phyloP scores from a whole-genome alignment of 129 eudicot species.

The Apium graveolens region DNA sequence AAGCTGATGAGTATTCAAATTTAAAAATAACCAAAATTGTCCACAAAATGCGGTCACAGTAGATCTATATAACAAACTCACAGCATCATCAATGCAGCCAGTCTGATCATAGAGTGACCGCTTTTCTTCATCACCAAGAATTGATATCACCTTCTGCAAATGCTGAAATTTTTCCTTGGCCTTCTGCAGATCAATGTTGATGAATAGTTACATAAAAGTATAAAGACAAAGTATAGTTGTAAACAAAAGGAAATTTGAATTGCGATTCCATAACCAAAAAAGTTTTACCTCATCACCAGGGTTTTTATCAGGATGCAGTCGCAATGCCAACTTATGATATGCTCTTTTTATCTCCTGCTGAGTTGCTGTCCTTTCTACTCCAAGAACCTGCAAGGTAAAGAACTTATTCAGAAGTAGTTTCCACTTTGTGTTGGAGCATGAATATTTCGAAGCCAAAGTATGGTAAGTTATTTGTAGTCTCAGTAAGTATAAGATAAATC shows the following conservation, averaged over 20 bases:
- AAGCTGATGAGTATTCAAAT: neutral
- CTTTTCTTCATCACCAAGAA: conserved; percentile 96
- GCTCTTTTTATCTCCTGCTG: conserved; percentile 89
- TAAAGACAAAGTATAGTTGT: neutral
- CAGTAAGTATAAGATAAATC: neutral
- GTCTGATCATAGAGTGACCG: conserved; percentile 92
- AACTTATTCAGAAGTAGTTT: neutral
- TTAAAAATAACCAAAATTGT: neutral
- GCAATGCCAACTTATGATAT: conserved; percentile 80
- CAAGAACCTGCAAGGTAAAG: conserved; percentile 55
- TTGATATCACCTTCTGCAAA: conserved; percentile 90
- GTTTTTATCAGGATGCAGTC: conserved; percentile 94
- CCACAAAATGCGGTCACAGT: neutral
- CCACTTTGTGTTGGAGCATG: neutral
- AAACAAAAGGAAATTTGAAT: neutral
- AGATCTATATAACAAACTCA: conserved; percentile 9
- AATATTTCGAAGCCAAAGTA: neutral
- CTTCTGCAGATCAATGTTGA: conserved; percentile 33
- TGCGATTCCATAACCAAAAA: neutral
- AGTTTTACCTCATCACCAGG: conserved; percentile 71
- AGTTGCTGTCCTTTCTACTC: conserved; percentile 77
- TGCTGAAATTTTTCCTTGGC: conserved; percentile 97
- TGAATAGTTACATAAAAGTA: conserved; percentile 1
- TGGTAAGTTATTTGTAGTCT: neutral
- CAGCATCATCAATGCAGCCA: conserved; percentile 94